Conservation (phyloP, 768 basidiomycete genomes). For the Kwoniella sp. region DNA sequence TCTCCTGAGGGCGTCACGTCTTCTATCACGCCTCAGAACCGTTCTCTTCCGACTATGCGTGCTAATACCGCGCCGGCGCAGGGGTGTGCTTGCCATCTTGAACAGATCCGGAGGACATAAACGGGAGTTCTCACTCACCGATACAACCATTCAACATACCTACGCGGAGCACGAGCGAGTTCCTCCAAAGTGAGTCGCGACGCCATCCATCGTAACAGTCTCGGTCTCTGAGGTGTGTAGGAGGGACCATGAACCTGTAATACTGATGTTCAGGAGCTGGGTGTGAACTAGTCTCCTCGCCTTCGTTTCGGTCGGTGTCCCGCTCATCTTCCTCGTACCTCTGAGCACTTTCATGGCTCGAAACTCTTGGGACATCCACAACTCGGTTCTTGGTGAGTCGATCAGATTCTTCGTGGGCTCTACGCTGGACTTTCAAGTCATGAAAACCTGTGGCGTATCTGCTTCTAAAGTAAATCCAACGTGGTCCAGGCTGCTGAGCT, state of each 20-base stretch:
- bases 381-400: slow-evolving; percentile 58
- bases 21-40: no score
- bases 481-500: not conserved
- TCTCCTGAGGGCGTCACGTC: no score
- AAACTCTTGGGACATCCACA: slow-evolving; percentile 89
- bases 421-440: no score
- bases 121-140: slow-evolving; percentile 52
- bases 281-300: slow-evolving; percentile 40
- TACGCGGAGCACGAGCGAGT: slow-evolving; percentile 50
- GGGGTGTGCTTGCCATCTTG: slow-evolving; percentile 47
- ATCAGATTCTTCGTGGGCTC: not conserved
- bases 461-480: no score
- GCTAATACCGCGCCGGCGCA: no score
- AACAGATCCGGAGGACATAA: slow-evolving; percentile 49
- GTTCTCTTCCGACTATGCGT: no score
- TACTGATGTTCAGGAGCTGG: not conserved
- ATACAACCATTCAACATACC: slow-evolving; percentile 53
- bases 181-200: slow-evolving; percentile 36
- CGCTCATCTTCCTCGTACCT: slow-evolving; percentile 68
- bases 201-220: no score
- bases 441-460: no score
- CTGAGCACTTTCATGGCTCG: slow-evolving; percentile 73
- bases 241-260: not conserved
- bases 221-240: not conserved
- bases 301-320: slow-evolving; percentile 64